Percentiles rank a stretch among this genome's conserved stretches.
Conservation (phyloP, 768 basidiomycete genomes). For the Pulveroboletus frians region DNA sequence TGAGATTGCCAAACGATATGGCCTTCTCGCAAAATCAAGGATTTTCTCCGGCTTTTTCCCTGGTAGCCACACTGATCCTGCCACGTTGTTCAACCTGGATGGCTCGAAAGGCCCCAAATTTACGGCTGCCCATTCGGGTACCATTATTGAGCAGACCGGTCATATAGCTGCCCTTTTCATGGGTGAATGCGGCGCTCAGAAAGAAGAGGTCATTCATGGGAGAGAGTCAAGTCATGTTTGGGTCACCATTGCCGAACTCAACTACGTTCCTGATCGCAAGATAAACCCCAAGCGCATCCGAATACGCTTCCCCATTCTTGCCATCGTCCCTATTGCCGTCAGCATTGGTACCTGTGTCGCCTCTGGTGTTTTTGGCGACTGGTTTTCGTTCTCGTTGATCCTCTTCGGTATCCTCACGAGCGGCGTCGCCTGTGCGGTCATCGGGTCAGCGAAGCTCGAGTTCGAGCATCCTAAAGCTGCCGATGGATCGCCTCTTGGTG, state of each 20-base stretch:
- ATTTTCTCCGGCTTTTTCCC: conserved; percentile 34
- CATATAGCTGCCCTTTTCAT: conserved; percentile 29
- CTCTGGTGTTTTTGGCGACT: conserved; percentile 29
- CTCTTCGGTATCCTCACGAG: conserved; percentile 31
- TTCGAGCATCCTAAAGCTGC: conserved; percentile 27
- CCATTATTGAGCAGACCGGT: conserved; percentile 28
- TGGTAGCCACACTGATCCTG: conserved; percentile 30
- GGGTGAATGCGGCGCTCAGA: conserved; percentile 16
- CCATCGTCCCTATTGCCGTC: conserved; percentile 29
- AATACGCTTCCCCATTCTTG: conserved; percentile 20
- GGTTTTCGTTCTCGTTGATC: conserved; percentile 33
- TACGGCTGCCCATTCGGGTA: conserved; percentile 30
- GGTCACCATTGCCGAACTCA: conserved; percentile 28
- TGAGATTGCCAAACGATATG: too few relatives aligned
- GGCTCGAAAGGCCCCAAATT: conserved; percentile 31
- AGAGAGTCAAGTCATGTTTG: conserved; percentile 20
- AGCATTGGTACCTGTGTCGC: conserved; percentile 26
- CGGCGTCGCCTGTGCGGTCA: conserved; percentile 29
- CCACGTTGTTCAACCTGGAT: conserved; percentile 29
- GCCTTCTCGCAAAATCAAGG: conserved; percentile 21
- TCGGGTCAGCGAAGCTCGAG: conserved; percentile 29
- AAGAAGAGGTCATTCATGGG: conserved; percentile 17
- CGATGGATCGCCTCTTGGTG: conserved; percentile 23
- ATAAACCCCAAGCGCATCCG: conserved; percentile 18
- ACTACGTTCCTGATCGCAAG: conserved; percentile 13